Conservation (phyloP, 352 stramenopile genomes). For the Thraustotheca clavata region DNA sequence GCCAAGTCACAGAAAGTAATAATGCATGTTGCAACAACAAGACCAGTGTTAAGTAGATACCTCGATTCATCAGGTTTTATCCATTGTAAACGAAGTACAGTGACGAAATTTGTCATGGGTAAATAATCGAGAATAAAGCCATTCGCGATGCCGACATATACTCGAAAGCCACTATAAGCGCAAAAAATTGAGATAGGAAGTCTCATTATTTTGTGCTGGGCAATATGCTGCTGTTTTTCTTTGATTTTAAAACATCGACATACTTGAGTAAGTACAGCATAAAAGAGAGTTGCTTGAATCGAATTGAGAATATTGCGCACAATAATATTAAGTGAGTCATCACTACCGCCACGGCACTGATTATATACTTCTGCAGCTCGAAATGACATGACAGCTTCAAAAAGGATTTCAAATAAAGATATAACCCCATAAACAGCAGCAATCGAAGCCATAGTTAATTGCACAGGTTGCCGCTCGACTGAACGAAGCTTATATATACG, state of each 20-base stretch:
- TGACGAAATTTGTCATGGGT: constrained; percentile 34
- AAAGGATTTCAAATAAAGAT: background rate
- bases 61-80: constrained; percentile 21
- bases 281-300: constrained; percentile 24
- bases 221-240: constrained; percentile 9
- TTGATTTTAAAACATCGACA: constrained; percentile 30
- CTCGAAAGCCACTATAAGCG: constrained; percentile 26
- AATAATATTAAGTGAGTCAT: background rate
- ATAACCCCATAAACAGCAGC: background rate
- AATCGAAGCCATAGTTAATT: constrained; percentile 4
- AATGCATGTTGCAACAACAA: constrained; percentile 25
- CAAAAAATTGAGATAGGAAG: constrained; percentile 20
- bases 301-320: constrained; percentile 7
- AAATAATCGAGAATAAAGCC: constrained; percentile 36
- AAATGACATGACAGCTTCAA: background rate
- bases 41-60: constrained; percentile 14
- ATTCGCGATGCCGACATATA: constrained; percentile 26
- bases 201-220: background rate
- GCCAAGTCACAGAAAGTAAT: constrained; percentile 22
- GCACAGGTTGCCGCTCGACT: background rate
- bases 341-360: background rate
- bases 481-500: background rate
- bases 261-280: constrained; percentile 26
- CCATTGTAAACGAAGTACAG: constrained; percentile 22
- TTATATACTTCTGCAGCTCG: background rate